phyloP scores from a whole-genome alignment of 2,329 filamentous ascomycete species.

The Cordyceps militaris region DNA sequence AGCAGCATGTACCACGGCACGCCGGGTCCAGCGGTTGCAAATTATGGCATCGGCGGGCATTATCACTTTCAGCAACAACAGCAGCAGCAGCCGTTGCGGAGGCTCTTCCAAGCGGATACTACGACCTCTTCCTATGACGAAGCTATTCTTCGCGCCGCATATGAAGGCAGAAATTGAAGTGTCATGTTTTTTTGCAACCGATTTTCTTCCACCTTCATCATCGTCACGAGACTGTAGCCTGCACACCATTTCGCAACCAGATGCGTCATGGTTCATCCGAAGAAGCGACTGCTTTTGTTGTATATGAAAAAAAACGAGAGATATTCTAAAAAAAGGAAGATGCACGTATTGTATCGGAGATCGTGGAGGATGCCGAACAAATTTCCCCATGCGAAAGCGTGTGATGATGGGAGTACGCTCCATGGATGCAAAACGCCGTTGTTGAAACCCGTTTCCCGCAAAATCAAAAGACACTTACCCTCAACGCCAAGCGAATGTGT shows the following conservation, averaged over 20 bases:
- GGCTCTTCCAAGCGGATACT: slow-evolving; percentile 26
- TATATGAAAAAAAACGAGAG: not conserved
- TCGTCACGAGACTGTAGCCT: not conserved
- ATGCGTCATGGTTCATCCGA: not conserved
- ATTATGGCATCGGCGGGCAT: not conserved
- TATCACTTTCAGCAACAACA: not conserved
- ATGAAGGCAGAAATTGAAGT: slow-evolving; percentile 22
- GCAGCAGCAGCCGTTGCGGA: slow-evolving; percentile 15
- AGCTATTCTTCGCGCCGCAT: slow-evolving; percentile 28
- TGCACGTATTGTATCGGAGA: slow-evolving; percentile 21
- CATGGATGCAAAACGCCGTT: slow-evolving; percentile 39
- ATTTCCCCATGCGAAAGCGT: slow-evolving; percentile 2
- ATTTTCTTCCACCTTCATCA: not conserved
- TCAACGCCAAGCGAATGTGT: slow-evolving; percentile 33
- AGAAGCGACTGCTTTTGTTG: slow-evolving; percentile 3
- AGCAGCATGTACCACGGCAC: slow-evolving; percentile 47
- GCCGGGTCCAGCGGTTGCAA: slow-evolving; percentile 20
- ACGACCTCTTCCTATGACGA: slow-evolving; percentile 30
- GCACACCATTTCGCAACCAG: not conserved
- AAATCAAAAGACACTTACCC: slow-evolving; percentile 20
- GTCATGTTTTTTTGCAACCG: too few relatives aligned
- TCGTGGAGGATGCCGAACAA: slow-evolving; percentile 36
- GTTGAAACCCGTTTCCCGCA: slow-evolving; percentile 45
- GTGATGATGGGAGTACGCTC: slow-evolving; percentile 11
- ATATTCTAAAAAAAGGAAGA: slow-evolving; percentile 2